Conservation (phyloP, 768 basidiomycete genomes). For the Bullera alba region DNA sequence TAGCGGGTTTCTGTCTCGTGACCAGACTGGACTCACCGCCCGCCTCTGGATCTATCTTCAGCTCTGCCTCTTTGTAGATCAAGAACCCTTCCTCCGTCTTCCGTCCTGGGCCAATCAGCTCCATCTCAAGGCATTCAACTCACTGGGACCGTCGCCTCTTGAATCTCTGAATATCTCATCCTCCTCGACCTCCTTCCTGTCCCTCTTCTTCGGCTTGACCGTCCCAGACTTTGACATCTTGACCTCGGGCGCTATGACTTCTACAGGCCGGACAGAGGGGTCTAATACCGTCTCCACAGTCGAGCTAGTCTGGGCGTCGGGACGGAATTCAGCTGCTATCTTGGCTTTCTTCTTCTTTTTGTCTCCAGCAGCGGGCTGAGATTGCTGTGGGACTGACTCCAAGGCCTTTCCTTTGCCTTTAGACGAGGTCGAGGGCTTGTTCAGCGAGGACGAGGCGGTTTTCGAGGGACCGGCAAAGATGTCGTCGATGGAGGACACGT, state of each 20-base stretch:
- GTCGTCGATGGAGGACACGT: too few relatives aligned
- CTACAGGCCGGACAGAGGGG: too few relatives aligned
- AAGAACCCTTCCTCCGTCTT: constrained; percentile 46
- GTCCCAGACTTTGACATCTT: not conserved
- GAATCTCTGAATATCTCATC: constrained; percentile 42
- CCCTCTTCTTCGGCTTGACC: constrained; percentile 15
- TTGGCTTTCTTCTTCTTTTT: constrained; percentile 4
- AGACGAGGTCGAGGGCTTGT: not conserved
- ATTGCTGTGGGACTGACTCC: not conserved
- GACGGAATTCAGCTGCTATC: too few relatives aligned
- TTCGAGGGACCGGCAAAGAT: too few relatives aligned
- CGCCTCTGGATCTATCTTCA: constrained; percentile 43
- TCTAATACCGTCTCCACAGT: constrained; percentile 16
- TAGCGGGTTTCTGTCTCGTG: not conserved
- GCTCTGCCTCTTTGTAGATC: constrained; percentile 46
- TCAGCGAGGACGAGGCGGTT: too few relatives aligned
- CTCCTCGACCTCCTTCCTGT: constrained; percentile 27
- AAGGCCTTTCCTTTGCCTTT: constrained; percentile 3
- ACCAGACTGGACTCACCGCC: constrained; percentile 30
- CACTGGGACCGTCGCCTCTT: constrained; percentile 38
- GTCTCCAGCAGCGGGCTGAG: constrained; percentile 1
- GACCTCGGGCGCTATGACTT: not conserved
- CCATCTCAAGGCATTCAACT: constrained; percentile 1
- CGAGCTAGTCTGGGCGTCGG: not conserved
- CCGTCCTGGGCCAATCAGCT: constrained; percentile 23